Evolutionary conservation across 75 land plant genomes (phyloP), one percentile per base, ranked within the genome.

Genomic region (Pseudotsuga menziesii): DNA sequence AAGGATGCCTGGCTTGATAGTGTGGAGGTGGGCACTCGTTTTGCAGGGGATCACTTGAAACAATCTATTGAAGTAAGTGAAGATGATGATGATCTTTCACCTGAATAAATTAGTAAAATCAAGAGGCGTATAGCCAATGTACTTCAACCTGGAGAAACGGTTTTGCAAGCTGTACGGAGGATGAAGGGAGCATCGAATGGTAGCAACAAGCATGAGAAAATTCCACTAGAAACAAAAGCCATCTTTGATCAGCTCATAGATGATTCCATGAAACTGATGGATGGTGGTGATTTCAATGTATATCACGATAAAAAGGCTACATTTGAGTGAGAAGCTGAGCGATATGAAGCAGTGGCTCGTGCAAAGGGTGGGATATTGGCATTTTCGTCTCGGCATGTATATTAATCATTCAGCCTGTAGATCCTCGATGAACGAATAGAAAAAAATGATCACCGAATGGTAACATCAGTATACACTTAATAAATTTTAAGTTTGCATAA

Each of bases 1-100:
- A n/a, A 96, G 98, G 98, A 96, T 90, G 97, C 98, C 64, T 96
- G 98, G 98, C 81, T 96, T 76, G 98, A 93, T 80, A 96, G 87
- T 82, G 85, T 86, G 76, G 86, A 91, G n/a, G 88, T 86, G 75
- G 89, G 88, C 61, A 69, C 84, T 58, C 80, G 75, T 66, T 78
- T 82, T 74, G 83, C 87, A 73, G 83, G 52, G 71, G 85, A 82
- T 61, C 64, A n/a, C 36, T n/a, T 80, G 16, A 74, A 75, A 48
- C 56, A 63, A 27, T 35, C 75, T 29, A 59, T 48, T 29, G 73
- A 55, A 58, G 76, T 77, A 60, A 91, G 89, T 32, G 90, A 80
- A 4, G 81, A 87, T 25, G 79, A 76, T 16, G 64, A 82, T 4
- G 87, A 83, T 6, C 85, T 93, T 20, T 77, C 89, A 4, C 75